Evolutionary conservation across 2,329 filamentous ascomycete genomes (phyloP).

Genomic region (Dactylellina parvicollis): DNA sequence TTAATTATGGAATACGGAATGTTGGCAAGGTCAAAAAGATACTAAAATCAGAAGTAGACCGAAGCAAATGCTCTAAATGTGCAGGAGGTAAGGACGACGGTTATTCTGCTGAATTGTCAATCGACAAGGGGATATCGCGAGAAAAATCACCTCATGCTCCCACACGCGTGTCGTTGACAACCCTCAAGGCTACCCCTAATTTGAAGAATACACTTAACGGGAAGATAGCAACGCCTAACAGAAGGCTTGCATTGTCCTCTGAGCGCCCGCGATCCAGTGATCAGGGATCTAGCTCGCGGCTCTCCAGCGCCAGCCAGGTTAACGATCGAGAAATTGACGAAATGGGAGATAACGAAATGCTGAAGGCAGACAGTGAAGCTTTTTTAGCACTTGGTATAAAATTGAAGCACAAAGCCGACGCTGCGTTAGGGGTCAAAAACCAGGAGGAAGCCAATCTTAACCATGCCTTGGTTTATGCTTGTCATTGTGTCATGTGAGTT

Average conservation of each 20-base stretch:
- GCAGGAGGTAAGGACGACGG: constrained; percentile 16
- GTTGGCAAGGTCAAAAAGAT: constrained; percentile 32
- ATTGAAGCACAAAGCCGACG: constrained; percentile 49
- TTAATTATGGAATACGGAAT: constrained; percentile 36
- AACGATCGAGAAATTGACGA: constrained; percentile 23
- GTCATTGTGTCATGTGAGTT: constrained; percentile 50
- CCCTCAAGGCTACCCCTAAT: constrained; percentile 21
- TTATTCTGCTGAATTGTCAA: constrained; percentile 5
- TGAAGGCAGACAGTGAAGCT: constrained; percentile 31
- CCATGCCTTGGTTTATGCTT: constrained; percentile 46
- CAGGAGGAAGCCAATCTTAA: constrained; percentile 40
- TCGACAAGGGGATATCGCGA: constrained; percentile 10
- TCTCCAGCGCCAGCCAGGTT: background rate
- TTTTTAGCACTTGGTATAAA: constrained; percentile 48
- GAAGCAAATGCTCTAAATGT: constrained; percentile 26
- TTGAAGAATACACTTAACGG: constrained; percentile 26
- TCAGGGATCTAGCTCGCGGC: constrained; percentile 15
- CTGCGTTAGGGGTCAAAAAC: constrained; percentile 40
- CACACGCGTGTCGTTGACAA: constrained; percentile 39
- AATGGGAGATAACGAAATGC: constrained; percentile 27
- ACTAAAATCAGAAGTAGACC: constrained; percentile 39
- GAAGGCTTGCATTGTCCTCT: constrained; percentile 32
- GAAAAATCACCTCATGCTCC: constrained; percentile 40
- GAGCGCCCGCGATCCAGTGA: constrained; percentile 44
- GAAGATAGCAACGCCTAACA: constrained; percentile 40